phyloP scores from a whole-genome alignment of 768 basidiomycete species.

The Pisolithus tinctorius region DNA sequence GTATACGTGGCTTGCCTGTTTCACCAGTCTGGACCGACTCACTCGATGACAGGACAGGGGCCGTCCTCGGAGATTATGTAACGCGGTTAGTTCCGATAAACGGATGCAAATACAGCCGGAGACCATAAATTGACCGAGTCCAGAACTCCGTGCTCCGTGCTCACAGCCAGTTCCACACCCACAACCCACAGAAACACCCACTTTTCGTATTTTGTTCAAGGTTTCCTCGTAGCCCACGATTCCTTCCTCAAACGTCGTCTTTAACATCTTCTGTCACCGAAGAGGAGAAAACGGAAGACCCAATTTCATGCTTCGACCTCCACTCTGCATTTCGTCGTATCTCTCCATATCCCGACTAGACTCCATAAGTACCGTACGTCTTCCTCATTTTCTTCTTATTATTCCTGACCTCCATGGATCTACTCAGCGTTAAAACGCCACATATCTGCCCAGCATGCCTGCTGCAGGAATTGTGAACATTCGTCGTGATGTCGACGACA shows the following conservation, averaged over 20 bases:
- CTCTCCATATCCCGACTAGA: conserved; percentile 50
- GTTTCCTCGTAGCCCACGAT: conserved; percentile 19
- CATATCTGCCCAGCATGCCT: conserved; percentile 69
- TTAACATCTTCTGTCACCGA: conserved; percentile 26
- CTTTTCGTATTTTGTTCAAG: conserved; percentile 2
- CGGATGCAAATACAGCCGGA: conserved; percentile 19
- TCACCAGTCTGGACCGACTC: not conserved
- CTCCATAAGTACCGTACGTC: conserved; percentile 47
- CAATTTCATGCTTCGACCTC: conserved; percentile 87
- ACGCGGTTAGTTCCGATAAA: conserved; percentile 11
- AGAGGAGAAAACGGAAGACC: conserved; percentile 28
- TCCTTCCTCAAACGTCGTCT: conserved; percentile 17
- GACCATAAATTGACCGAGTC: conserved; percentile 17
- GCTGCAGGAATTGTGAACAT: conserved; percentile 78
- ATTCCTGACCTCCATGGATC: not conserved
- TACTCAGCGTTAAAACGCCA: conserved; percentile 48
- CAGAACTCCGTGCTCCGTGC: not conserved
- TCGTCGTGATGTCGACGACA: conserved; percentile 94
- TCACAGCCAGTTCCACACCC: not conserved
- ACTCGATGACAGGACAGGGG: not conserved
- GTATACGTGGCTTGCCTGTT: not conserved
- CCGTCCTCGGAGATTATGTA: not conserved
- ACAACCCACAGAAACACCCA: conserved; percentile 1
- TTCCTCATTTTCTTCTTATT: not conserved
- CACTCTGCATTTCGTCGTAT: conserved; percentile 64